Percentiles rank a stretch among this genome's conserved stretches.
Evolutionary conservation across 2,329 filamentous ascomycete species (phyloP).

Genomic region (Fusarium newnesense): DNA sequence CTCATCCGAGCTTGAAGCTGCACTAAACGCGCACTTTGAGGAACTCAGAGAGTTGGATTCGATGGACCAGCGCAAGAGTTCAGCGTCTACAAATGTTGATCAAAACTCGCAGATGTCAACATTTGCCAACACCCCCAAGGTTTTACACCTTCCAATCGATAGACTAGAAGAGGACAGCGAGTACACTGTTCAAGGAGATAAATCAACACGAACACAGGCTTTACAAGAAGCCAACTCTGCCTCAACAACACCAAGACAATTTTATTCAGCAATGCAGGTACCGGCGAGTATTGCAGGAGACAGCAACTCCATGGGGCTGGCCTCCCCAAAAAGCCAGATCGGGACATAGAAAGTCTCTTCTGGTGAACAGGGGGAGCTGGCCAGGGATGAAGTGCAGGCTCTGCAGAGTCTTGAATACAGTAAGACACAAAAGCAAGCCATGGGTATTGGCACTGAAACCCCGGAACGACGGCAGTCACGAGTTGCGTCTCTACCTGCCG

Average conservation of each 20-base stretch:
- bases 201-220: neutral
- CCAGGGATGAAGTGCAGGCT: neutral
- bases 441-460: neutral
- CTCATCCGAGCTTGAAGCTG: slow-evolving; percentile 26
- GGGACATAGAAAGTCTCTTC: slow-evolving; percentile 36
- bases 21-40: slow-evolving; percentile 29
- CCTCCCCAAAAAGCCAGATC: slow-evolving; percentile 3
- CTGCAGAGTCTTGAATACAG: neutral
- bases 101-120: neutral
- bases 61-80: neutral
- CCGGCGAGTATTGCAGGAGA: slow-evolving; percentile 10
- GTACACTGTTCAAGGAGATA: neutral
- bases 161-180: neutral
- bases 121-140: neutral
- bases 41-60: slow-evolving; percentile 25
- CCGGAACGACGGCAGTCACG: neutral
- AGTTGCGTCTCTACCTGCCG: neutral
- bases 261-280: slow-evolving; percentile 40
- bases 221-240: slow-evolving; percentile 12
- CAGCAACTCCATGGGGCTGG: neutral
- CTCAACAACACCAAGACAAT: slow-evolving; percentile 37
- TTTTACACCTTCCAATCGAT: neutral
- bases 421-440: neutral
- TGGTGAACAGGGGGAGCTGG: neutral
- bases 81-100: neutral